Evolutionary conservation across 2,329 filamentous ascomycete species (phyloP), one percentile per base, ranked within the genome.

Genomic region (Penicillium sp.): DNA sequence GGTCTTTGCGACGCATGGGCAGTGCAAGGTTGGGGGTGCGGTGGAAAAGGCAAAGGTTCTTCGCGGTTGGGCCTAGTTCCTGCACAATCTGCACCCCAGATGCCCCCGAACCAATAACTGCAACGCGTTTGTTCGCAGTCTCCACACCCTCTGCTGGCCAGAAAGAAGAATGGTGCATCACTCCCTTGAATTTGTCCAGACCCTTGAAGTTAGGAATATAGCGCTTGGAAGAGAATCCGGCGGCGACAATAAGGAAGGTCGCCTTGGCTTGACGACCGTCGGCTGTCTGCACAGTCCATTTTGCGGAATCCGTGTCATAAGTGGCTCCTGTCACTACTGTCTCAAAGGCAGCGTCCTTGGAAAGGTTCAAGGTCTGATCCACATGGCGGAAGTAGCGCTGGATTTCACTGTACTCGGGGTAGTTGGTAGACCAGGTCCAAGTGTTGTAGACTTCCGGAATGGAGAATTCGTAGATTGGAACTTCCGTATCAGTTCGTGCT

Each of bases 11-110:
- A 77, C 74, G n/a, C 83, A 89, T 86, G 1, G 84, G 84, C 0
- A 88, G 64, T 0, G 82, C 81, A 2, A 86, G 70, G 57, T 88
- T 89, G 0, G 86, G 86, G 1, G 84, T 88, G 10, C 86, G 79
- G 62, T 88, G 84, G n/a, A n/a, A 67, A 88, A 74, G 0, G 72
- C 67, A 2, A 72, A 78, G 23, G 89, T 59, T 1, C 79, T 70
- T 6, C 74, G 77, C 0, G 79, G 83, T 11, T 76, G 80, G 2
- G 79, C 81, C 68, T 80, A 81, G n/a, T 49, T 61, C 83, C 60
- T 89, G 85, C 0, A 81, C 73, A 19, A 84, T 76, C 63, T 84
- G 82, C 8, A 81, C 75, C 1, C 77, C 81, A 9, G 79, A 79
- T 35, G 80, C 79, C 1, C 82, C 82, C 42, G 72, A 81, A 23